Evolutionary conservation across 768 basidiomycete genomes (phyloP).

Genomic region (Suillus plorans): DNA sequence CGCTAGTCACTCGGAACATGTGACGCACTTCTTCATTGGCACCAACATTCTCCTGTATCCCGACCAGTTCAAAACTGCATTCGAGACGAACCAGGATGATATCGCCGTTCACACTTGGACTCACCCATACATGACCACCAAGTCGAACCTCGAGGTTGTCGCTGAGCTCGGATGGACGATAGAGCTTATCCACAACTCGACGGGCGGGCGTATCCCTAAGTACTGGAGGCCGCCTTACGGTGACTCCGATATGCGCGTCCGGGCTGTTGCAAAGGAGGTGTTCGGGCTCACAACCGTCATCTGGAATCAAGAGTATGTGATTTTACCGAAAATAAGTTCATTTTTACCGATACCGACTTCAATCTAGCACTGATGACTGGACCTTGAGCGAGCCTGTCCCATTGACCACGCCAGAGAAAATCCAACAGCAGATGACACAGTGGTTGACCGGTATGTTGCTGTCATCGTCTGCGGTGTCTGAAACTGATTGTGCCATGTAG

Average conservation of each 20-base stretch:
- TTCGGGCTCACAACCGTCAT: constrained; percentile 83
- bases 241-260: constrained; percentile 80
- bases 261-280: constrained; percentile 82
- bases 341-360: constrained; percentile 2
- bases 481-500: constrained; percentile 29
- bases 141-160: constrained; percentile 65
- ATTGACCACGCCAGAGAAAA: constrained; percentile 43
- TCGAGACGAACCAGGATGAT: constrained; percentile 37
- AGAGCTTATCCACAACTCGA: constrained; percentile 76
- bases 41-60: constrained; percentile 65
- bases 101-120: constrained; percentile 55
- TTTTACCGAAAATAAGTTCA: background rate
- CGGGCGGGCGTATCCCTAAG: constrained; percentile 68
- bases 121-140: constrained; percentile 80
- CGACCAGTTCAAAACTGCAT: constrained; percentile 52
- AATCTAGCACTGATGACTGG: constrained; percentile 74
- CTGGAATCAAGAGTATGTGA: constrained; percentile 85
- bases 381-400: constrained; percentile 41
- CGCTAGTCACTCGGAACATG: constrained; percentile 56
- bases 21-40: constrained; percentile 92
- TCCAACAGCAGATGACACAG: constrained; percentile 48
- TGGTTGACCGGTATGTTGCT: constrained; percentile 53
- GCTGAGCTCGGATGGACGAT: constrained; percentile 80
- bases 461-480: constrained; percentile 1
- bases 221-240: constrained; percentile 93